Base-by-base conservation (phyloP, 1,139 yeast genomes). In the Geotrichum macrosporum region DNA sequence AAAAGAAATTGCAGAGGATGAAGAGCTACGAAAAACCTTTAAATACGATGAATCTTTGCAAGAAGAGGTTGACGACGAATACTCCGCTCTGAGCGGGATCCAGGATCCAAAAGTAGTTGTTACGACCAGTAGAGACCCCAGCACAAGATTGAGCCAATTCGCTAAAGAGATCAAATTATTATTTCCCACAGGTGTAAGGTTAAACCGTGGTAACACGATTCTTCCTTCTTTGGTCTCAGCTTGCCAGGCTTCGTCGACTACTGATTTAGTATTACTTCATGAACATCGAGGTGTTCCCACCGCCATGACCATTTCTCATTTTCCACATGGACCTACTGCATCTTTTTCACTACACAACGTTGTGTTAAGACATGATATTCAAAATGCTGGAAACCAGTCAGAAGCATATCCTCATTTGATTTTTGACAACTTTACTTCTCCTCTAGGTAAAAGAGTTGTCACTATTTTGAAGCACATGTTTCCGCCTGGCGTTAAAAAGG, bases 231-330 rank as follows among this genome's bases (percentile, higher is more conserved):
- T 92, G 43, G 95, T 88, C 3, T 77, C 82, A 41, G 88, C 96
- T 1, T 88, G 97, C 66, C 77, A 82, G 48, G 76, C 81, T 32
- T 75, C 84, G 1, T 79, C 80, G 9, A 80, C 92, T 9, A 82
- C 94, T 2, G 99, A 92, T 63, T 69, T 94, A 59, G 72, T 92
- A 19, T 75, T 94, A 5, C 69, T 94, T 34, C 98, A 92, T 66
- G 99, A 92, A 65, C 98, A 92, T 67, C 77, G 99, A 67, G 99
- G 99, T 76, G 92, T 87, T 0, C 99, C 99, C 44, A 88, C 96
- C 0, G 86, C 96, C 1, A 62, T 92, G 51, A 92, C 98, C 1
- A 71, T 92, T 30, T 83, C 94, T 36, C 99, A 92, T 72, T 85
- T 94, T 66, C 99, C 98, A 4, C 96, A 92, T 65, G 99, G 99